Percentiles rank a stretch among this genome's conserved stretches.
Evolutionary conservation across 345 rosid genomes (phyloP).

Genomic region (Lumnitzera racemosa): DNA sequence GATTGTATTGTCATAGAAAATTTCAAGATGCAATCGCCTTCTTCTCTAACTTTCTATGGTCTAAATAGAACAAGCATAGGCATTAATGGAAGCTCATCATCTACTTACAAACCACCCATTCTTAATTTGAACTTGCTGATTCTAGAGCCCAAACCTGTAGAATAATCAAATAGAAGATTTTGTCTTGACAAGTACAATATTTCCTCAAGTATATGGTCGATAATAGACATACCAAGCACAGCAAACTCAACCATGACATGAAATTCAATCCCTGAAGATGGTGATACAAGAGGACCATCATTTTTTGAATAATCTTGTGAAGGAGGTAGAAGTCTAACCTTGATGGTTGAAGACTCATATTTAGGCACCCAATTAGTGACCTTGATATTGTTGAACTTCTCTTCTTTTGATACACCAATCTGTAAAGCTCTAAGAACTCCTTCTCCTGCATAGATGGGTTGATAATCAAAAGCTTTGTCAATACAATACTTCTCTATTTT

Average conservation of each 20-base stretch:
- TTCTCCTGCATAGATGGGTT: constrained; percentile 39
- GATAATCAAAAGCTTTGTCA: constrained; percentile 79
- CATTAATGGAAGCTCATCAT: constrained; percentile 89
- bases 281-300: constrained; percentile 33
- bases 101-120: constrained; percentile 82
- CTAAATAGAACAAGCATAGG: constrained; percentile 95
- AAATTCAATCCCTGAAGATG: constrained; percentile 57
- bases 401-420: constrained; percentile 73
- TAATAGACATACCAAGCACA: constrained; percentile 84
- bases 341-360: constrained; percentile 44
- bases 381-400: constrained; percentile 63
- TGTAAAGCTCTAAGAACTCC: constrained; percentile 69
- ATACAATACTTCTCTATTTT: constrained; percentile 55
- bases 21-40: constrained; percentile 61
- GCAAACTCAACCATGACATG: constrained; percentile 82
- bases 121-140: constrained; percentile 82
- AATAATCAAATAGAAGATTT: constrained; percentile 72
- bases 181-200: constrained; percentile 78
- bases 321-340: constrained; percentile 26
- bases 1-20: constrained; percentile 71
- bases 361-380: constrained; percentile 96
- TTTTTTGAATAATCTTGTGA: constrained; percentile 35
- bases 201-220: constrained; percentile 96
- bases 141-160: constrained; percentile 91
- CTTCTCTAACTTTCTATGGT: constrained; percentile 74